Evolutionary conservation across 1,284 basidiomycete genomes (phyloP).

Genomic region (Rhodotorula glutinis): DNA sequence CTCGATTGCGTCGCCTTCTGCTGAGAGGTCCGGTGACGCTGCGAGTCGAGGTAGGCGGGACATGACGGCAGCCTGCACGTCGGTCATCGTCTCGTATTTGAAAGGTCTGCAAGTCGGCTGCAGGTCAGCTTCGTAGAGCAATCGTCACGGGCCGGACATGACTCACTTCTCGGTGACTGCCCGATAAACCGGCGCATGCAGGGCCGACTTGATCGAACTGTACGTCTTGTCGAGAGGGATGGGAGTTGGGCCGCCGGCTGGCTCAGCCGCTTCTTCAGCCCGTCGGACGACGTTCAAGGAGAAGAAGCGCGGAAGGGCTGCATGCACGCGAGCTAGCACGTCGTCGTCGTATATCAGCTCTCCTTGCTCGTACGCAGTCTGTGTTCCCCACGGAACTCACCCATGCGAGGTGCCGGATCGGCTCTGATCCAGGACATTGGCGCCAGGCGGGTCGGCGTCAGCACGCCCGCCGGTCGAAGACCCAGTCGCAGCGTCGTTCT

Average conservation of each 20-base stretch:
- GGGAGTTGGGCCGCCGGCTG: not conserved
- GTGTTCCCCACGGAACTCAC: no score
- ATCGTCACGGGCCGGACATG: no score
- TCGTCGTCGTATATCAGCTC: no score
- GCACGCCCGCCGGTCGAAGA: not conserved
- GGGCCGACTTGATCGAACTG: conserved; percentile 23
- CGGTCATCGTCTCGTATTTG: conserved; percentile 70
- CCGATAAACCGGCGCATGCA: conserved; percentile 29
- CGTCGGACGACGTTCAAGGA: not conserved
- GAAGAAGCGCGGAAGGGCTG: not conserved
- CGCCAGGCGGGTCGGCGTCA: not conserved
- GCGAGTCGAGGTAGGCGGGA: conserved; percentile 55
- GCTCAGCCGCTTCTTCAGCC: not conserved
- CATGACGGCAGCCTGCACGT: conserved; percentile 79
- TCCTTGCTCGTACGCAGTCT: no score
- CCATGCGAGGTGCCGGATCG: not conserved
- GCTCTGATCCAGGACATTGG: not conserved
- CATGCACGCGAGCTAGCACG: not conserved
- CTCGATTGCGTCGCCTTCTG: conserved; percentile 22
- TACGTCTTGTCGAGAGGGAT: conserved; percentile 14
- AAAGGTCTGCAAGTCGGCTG: conserved; percentile 56
- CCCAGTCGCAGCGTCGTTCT: not conserved
- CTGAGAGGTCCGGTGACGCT: conserved; percentile 12
- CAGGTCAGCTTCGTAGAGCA: not conserved
- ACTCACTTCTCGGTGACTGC: conserved; percentile 33